These are phyloP conservation scores for Symbiodinium natans DNA, from an alignment of 73 alveolate species.

Conservation along the genomic window DNA sequence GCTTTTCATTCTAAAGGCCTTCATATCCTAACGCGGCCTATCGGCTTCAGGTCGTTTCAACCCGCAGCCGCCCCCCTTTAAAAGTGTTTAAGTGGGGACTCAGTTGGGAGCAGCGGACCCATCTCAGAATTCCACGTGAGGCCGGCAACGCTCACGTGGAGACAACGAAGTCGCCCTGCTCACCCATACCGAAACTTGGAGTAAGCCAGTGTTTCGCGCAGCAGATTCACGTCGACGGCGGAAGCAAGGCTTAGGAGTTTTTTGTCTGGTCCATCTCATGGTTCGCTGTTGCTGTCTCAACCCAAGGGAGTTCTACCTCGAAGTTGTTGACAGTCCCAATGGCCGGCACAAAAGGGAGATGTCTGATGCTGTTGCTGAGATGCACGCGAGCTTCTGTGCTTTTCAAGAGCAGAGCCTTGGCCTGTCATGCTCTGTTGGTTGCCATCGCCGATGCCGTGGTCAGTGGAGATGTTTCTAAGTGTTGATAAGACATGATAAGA, in stretches of 20 bases:
- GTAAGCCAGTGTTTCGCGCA: too few species aligned
- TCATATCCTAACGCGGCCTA: too few species aligned
- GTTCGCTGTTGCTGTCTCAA: too few species aligned
- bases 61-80: too few species aligned
- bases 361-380: slow-evolving; percentile 30
- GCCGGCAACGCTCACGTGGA: background rate
- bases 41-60: too few species aligned
- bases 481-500: too few species aligned
- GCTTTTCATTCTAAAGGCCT: too few species aligned
- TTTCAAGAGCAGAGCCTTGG: slow-evolving; percentile 54
- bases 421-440: background rate
- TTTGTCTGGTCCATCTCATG: too few species aligned
- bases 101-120: too few species aligned
- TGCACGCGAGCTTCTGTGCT: slow-evolving; percentile 66
- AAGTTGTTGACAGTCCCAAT: slow-evolving; percentile 20
- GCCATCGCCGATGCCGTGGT: background rate
- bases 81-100: too few species aligned
- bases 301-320: slow-evolving; percentile 73
- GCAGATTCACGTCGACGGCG: too few species aligned
- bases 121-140: background rate
- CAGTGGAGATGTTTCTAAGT: background rate
- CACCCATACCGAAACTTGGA: background rate
- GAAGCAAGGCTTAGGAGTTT: too few species aligned
- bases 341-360: background rate
- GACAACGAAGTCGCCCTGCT: background rate